Percentiles rank a stretch among this genome's conserved stretches.
Conservation (phyloP, 1,284 basidiomycete genomes). For the Anthracocystis panici-leucophaei region DNA sequence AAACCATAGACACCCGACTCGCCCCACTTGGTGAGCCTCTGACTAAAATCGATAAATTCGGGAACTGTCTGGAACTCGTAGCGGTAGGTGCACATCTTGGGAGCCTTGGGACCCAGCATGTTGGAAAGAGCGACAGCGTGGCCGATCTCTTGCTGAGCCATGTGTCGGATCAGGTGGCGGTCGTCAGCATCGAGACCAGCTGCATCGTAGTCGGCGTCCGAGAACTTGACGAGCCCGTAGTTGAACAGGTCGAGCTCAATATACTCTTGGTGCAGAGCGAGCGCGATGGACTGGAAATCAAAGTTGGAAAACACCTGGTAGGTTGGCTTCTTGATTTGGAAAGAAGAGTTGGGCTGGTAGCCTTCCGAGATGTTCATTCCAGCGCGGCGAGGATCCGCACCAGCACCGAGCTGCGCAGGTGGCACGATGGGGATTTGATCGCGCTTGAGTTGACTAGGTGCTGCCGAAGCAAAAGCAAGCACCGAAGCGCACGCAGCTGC, state of each 20-base stretch:
- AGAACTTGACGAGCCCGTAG: conserved; percentile 54
- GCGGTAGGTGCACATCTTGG: conserved; percentile 53
- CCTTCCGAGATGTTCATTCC: conserved; percentile 40
- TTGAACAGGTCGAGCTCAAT: conserved; percentile 64
- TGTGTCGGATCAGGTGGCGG: conserved; percentile 48
- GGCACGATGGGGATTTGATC: conserved; percentile 20
- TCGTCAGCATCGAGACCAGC: conserved; percentile 50
- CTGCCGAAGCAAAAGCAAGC: conserved; percentile 17
- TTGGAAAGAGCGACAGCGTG: conserved; percentile 54
- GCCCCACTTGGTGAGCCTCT: conserved; percentile 56
- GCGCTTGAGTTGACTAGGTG: conserved; percentile 17
- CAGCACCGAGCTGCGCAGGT: conserved; percentile 32
- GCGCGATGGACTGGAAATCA: conserved; percentile 53
- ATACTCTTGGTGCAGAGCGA: conserved; percentile 56
- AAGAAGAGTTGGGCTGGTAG: conserved; percentile 47
- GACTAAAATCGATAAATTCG: conserved; percentile 55
- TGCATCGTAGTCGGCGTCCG: conserved; percentile 51
- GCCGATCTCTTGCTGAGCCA: conserved; percentile 60
- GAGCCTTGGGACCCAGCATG: conserved; percentile 54
- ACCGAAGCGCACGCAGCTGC: conserved; percentile 19
- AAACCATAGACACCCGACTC: conserved; percentile 60
- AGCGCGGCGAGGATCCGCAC: conserved; percentile 30
- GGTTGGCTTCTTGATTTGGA: conserved; percentile 33
- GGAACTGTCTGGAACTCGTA: conserved; percentile 52
- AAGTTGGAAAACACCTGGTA: conserved; percentile 51